phyloP scores from a whole-genome alignment of 23 red algal species.

The Gracilaria domingensis region DNA sequence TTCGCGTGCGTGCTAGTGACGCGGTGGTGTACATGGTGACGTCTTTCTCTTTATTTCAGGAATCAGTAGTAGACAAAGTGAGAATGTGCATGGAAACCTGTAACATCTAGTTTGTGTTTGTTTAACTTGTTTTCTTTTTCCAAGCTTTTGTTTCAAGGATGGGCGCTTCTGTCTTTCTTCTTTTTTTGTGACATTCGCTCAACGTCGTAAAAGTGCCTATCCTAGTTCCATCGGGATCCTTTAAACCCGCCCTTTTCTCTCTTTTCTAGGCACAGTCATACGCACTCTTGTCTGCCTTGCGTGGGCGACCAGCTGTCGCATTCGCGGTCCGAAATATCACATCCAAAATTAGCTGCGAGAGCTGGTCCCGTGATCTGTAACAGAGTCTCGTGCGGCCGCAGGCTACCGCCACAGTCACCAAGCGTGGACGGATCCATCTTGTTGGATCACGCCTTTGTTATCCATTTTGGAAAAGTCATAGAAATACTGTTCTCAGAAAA shows the following conservation, averaged over 20 bases:
- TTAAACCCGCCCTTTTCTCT: neutral
- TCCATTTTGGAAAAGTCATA: too few species aligned
- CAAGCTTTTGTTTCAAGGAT: constrained; percentile 8
- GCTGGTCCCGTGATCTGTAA: constrained; percentile 11
- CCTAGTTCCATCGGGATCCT: constrained; percentile 12
- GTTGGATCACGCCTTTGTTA: neutral
- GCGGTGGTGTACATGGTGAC: neutral
- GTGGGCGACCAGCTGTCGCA: neutral
- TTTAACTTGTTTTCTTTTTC: constrained; percentile 31
- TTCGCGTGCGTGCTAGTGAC: neutral
- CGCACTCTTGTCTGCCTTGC: too few species aligned
- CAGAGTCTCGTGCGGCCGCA: constrained; percentile 6
- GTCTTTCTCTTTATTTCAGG: constrained; percentile 1
- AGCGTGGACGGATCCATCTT: neutral
- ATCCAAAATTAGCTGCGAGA: neutral
- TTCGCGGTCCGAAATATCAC: neutral
- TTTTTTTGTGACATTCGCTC: neutral
- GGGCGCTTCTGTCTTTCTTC: neutral
- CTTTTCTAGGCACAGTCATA: too few species aligned
- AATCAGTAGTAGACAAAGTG: constrained; percentile 27
- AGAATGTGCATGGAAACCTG: constrained; percentile 30
- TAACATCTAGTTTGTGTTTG: constrained; percentile 40
- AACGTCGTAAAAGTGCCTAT: constrained; percentile 11
- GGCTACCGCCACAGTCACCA: neutral
- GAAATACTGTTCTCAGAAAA: too few species aligned